Base-by-base conservation (phyloP, 176 grass and related monocot species). In the Saccharum spontaneum region DNA sequence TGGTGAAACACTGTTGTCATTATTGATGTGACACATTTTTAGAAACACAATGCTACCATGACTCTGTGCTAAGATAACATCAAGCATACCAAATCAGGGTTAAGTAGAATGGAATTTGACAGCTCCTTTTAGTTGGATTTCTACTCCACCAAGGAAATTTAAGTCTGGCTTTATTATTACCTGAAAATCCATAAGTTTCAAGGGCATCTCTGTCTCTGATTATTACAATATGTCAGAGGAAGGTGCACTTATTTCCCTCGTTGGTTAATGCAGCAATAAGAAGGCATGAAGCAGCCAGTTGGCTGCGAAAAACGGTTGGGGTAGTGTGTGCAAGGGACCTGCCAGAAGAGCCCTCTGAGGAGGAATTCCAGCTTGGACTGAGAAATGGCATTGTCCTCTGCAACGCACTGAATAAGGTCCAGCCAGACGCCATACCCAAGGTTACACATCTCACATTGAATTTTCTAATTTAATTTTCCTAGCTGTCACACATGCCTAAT, bases 351-450 rank as follows among this genome's bases (percentile, higher is more conserved):
- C 96, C 96, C 5, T 90, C 96, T 3, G 93, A 98, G 83, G 91
- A 95, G 86, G 96, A 95, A 77, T 94, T 98, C 79, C 89, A 85
- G 55, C 88, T 86, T 37, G 91, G 88, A 4, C 60, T 98, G 63
- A 91, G 91, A 73, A 98, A 94, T 44, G 96, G 96, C 17, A 95
- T 98, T 75, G 76, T 92, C 80, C 93, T 98, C 69, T 98, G 96
- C 91, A 94, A 92, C 83, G 96, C 91, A 65, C 84, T 98, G 49
- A 98, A 95, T 50, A 98, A 94, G 60, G 60, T 95, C 61, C 74
- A 94, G 41, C 89, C 89, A 15, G 89, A 81, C 15, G 71, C 86
- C 80, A 86, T 98, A 67, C 82, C 90, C 34, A 95, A 98, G 93
- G 95, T 98, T 89, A 49, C 43, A 73, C 62, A 80, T 88, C 52